A percentile compares a stretch with the other conserved stretches of the same genome.
phyloP scores from a whole-genome alignment of 169 alveolate genomes.

The Plasmodium gaboni region DNA sequence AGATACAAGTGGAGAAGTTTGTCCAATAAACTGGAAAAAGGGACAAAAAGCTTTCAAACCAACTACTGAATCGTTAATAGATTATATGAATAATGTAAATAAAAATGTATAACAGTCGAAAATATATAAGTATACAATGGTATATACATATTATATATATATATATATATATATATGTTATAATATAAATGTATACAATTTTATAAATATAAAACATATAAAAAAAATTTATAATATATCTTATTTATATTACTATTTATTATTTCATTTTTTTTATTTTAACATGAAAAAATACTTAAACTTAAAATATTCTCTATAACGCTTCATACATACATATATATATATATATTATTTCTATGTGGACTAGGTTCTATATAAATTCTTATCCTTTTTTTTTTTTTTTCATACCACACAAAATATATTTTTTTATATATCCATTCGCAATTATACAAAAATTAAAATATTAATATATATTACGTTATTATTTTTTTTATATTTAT shows the following conservation, averaged over 20 bases:
- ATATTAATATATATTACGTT: no score
- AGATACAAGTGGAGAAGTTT: constrained; percentile 85
- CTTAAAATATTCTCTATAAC: no score
- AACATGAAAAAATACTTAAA: neutral
- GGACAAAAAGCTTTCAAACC: constrained; percentile 79
- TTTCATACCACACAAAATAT: no score
- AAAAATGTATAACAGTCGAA: constrained; percentile 15
- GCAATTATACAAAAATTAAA: no score
- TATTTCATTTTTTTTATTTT: neutral
- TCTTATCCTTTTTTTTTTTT: no score
- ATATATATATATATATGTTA: neutral
- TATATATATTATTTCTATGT: no score
- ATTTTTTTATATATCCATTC: no score
- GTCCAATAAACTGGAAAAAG: constrained; percentile 88
- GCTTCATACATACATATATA: no score
- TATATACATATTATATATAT: neutral
- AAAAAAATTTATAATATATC: neutral
- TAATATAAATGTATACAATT: neutral
- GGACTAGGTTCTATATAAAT: no score
- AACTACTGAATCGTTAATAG: constrained; percentile 25
- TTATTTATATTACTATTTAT: no score
- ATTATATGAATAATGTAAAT: constrained; percentile 26
- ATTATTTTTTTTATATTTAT: no score
- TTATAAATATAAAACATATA: neutral
- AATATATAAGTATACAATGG: neutral